These are phyloP conservation scores for Pichia membranifaciens DNA, from an alignment of 805 yeast genomes.

Conservation along the genomic window DNA sequence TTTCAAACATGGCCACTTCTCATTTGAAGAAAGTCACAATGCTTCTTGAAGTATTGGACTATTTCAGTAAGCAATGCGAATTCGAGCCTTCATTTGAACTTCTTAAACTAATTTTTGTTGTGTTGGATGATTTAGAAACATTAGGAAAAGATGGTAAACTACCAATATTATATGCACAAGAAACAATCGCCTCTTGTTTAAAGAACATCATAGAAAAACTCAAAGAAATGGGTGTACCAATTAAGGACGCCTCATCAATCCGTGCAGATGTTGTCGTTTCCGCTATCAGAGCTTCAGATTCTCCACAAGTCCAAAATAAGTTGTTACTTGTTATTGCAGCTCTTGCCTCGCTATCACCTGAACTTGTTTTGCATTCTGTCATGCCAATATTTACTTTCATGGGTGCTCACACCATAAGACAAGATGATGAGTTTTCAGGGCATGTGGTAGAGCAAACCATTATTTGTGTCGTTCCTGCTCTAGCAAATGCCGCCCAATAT, in stretches of 20 bases:
- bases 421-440: slow-evolving; percentile 92
- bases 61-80: slow-evolving; percentile 20
- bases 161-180: slow-evolving; percentile 88
- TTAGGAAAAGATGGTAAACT: slow-evolving; percentile 86
- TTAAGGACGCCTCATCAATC: slow-evolving; percentile 55
- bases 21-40: slow-evolving; percentile 76
- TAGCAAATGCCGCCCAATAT: slow-evolving; percentile 45
- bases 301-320: slow-evolving; percentile 94
- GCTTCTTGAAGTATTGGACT: slow-evolving; percentile 73
- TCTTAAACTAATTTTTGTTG: slow-evolving; percentile 42
- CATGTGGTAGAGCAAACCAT: slow-evolving; percentile 92
- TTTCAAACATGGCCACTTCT: slow-evolving; percentile 66
- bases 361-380: slow-evolving; percentile 85
- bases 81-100: slow-evolving; percentile 32
- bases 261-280: slow-evolving; percentile 90
- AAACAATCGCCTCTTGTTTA: slow-evolving; percentile 83
- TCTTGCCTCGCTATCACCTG: slow-evolving; percentile 84
- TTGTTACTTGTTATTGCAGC: slow-evolving; percentile 79
- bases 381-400: slow-evolving; percentile 99
- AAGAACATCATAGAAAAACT: slow-evolving; percentile 55
- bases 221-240: slow-evolving; percentile 32
- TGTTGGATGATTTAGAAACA: slow-evolving; percentile 71
- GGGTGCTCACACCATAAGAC: slow-evolving; percentile 97
- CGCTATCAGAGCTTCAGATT: slow-evolving; percentile 79
- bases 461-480: slow-evolving; percentile 83